Base-by-base conservation (phyloP, 2,329 filamentous ascomycete genomes). In the Geoglossum cookeanum region DNA sequence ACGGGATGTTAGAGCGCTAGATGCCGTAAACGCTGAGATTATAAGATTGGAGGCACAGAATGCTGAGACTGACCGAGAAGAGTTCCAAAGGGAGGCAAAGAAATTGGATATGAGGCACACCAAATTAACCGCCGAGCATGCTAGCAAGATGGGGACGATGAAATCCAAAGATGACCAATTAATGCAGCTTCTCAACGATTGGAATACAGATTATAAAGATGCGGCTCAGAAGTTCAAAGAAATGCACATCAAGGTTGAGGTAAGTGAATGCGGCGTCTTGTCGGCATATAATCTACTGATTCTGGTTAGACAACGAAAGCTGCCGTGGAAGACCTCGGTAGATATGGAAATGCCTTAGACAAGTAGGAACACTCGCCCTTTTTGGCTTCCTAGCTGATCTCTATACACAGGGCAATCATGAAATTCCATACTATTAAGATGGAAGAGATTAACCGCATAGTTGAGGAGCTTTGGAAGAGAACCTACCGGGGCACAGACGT, bases 401-500 rank as follows among this genome's bases (percentile, higher is more conserved):
- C 32, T 54, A 27, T 42, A 49, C 15, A 45, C 49, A 68, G 66
- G 60, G 94, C 92, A 52, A 94, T 98, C 65, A 96, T 98, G 87
- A 87, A 87, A 65, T 98, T 91, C 67, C 92, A 98, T 72, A 79
- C 84, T 33, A 74, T 95, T 67, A 98, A 98, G 75, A 98, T 98
- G 92, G 87, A 92, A 63, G 90, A 98, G 68, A 91, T 98, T 68
- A 98, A 98, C 70, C 79, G 82, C 58, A 96, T 96, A 68, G 84
- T 94, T 55, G 87, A 86, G 61, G 92, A 98, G 68, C 78, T 98
- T n/a, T 98, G 92, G 92, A 87, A 87, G 70, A 85, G 83, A 66
- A 96, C 92, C 1, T 98, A 98, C 71, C 87, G 94, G 67, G 92
- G 92, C 62, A 97, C 91, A 0, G 92, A 98, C 66, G 90, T 98